Percentiles rank a stretch among this genome's conserved stretches.
phyloP scores from a whole-genome alignment of 2,329 filamentous ascomycete genomes.

The Apiospora arundinis region DNA sequence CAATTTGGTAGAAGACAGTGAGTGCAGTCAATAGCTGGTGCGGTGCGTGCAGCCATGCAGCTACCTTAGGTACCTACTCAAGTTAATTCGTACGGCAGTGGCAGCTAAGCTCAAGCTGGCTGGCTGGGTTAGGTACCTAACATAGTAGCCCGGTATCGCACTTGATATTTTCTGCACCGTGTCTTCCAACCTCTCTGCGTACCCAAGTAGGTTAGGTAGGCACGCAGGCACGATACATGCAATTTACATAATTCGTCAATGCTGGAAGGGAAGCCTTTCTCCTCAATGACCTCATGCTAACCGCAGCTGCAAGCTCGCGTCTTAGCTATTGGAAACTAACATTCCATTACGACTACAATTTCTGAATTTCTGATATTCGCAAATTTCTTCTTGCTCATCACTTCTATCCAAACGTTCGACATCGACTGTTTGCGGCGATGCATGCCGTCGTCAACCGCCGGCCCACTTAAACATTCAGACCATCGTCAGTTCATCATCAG shows the following conservation, averaged over 20 bases:
- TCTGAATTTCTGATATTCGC: not conserved
- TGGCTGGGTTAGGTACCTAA: too few species aligned
- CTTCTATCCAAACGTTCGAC: constrained; percentile 7
- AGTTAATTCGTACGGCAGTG: too few species aligned
- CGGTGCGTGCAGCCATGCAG: too few species aligned
- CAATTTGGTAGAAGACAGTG: too few species aligned
- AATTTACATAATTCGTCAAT: too few species aligned
- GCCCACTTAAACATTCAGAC: constrained; percentile 14
- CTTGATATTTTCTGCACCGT: not conserved
- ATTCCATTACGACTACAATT: not conserved
- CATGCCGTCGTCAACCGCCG: constrained; percentile 7
- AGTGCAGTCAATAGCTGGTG: too few species aligned
- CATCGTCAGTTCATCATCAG: constrained; percentile 10
- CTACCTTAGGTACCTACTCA: too few species aligned
- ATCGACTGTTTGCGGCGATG: constrained; percentile 15
- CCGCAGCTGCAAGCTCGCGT: not conserved
- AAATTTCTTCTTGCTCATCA: not conserved
- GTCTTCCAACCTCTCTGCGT: too few species aligned
- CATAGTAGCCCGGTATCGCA: not conserved
- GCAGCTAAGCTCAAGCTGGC: too few species aligned
- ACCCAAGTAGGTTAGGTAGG: too few species aligned
- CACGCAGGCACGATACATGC: too few species aligned
- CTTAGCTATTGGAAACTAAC: not conserved
- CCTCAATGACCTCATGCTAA: not conserved
- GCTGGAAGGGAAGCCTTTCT: not conserved